Base-by-base conservation (phyloP, 2,329 filamentous ascomycete species). In the Sporothrix schenckii region DNA sequence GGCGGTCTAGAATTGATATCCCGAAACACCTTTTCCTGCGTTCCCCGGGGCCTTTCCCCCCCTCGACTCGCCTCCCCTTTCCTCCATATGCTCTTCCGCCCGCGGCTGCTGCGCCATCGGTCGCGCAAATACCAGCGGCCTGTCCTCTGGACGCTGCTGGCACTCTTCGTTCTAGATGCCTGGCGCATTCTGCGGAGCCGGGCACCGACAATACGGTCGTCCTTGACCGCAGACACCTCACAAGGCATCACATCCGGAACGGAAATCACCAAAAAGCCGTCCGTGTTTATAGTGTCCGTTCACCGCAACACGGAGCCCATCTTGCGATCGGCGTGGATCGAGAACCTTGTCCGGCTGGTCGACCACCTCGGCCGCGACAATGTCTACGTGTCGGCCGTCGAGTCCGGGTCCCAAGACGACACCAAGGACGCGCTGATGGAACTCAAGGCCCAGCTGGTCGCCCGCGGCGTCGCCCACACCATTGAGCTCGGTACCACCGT, bases 371-470 rank as follows among this genome's bases (percentile, higher is more conserved):
- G 90, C 0, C 77, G 84, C 1, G 83, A 85, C 19, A 90, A 91
- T 76, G 85, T 91, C 3, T 90, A 86, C 76, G 83, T 92, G 70
- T 87, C 86, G 47, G 85, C 91, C 24, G 85, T 89, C 74, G 89
- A 92, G 78, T 89, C 87, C 66, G 89, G 89, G 2, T 90, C 88
- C 71, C 88, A 86, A 78, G 90, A 92, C 77, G 80, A 87, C 69
- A 89, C 88, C 4, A 91, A 91, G 76, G 86, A 81, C 13, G 87
- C 86, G 2, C 79, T 92, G 73, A 79, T 80, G 54, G 83, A 87
- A 19, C 80, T 92, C 11, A 86, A 90, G 73, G 75, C 74, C 2
- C 77, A 82, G 44, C 81, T 92, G 16, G 85, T 84, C 11, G 76
- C 78, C 27, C 76, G 84, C 44, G 81, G 83, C 6, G 85, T 89